phyloP scores from a whole-genome alignment of 2,329 filamentous ascomycete genomes.

The Fulvia fulva region DNA sequence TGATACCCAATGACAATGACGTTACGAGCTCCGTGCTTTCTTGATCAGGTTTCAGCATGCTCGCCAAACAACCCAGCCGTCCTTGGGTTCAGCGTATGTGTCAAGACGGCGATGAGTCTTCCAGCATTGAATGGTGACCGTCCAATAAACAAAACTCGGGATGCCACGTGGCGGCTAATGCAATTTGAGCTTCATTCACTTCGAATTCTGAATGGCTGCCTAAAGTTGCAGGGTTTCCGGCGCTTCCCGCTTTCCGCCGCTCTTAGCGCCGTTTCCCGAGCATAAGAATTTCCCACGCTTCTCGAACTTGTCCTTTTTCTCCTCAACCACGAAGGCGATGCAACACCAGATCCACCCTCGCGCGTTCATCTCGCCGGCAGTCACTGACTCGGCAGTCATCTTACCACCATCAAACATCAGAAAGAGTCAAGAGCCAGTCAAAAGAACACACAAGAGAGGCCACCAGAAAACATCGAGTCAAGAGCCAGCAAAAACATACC shows the following conservation, averaged over 20 bases:
- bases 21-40: neutral
- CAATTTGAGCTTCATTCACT: neutral
- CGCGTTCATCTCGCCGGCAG: neutral
- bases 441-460: neutral
- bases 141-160: no score
- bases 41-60: neutral
- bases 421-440: neutral
- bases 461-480: neutral
- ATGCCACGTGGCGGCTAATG: neutral
- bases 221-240: neutral
- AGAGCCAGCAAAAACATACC: neutral
- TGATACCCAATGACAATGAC: constrained; percentile 9
- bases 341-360: neutral
- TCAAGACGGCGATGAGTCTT: no score
- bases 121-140: neutral
- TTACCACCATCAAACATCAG: neutral
- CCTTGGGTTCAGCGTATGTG: no score
- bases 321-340: neutral
- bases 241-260: neutral
- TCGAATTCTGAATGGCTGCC: neutral
- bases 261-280: neutral
- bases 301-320: neutral
- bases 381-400: neutral
- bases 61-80: neutral
- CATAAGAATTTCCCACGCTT: neutral